phyloP scores from a whole-genome alignment of 257 asterid genomes.

The Capsicum pubescens region DNA sequence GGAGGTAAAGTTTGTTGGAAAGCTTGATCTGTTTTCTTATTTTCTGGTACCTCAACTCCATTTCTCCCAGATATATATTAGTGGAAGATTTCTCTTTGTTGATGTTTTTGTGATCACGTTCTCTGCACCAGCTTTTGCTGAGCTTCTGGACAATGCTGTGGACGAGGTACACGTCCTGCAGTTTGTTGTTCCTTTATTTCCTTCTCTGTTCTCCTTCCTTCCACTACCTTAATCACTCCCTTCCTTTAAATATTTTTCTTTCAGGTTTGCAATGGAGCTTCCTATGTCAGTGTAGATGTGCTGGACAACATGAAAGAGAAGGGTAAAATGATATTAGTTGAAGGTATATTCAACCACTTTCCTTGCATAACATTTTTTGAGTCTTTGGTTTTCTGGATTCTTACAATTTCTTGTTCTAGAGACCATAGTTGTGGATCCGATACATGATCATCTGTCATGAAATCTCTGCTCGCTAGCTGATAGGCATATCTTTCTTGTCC shows the following conservation, averaged over 20 bases:
- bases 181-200: neutral
- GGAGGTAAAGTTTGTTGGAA: slow-evolving; percentile 56
- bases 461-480: neutral
- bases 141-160: slow-evolving; percentile 83
- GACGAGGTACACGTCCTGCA: slow-evolving; percentile 61
- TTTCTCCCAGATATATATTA: neutral
- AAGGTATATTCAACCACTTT: slow-evolving; percentile 47
- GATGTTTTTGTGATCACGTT: neutral
- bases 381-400: neutral
- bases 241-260: neutral
- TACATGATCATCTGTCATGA: neutral
- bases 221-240: neutral
- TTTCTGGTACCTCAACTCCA: neutral
- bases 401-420: neutral
- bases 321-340: slow-evolving; percentile 62
- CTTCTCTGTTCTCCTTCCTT: neutral
- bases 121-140: slow-evolving; percentile 68
- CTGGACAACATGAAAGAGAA: slow-evolving; percentile 51
- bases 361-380: neutral
- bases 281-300: slow-evolving; percentile 65
- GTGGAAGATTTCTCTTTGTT: neutral
- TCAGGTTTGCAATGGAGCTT: slow-evolving; percentile 70
- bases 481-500: neutral
- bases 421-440: neutral
- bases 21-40: neutral